phyloP scores from a whole-genome alignment of 306 rosid species.

The Sophora flavescens region DNA sequence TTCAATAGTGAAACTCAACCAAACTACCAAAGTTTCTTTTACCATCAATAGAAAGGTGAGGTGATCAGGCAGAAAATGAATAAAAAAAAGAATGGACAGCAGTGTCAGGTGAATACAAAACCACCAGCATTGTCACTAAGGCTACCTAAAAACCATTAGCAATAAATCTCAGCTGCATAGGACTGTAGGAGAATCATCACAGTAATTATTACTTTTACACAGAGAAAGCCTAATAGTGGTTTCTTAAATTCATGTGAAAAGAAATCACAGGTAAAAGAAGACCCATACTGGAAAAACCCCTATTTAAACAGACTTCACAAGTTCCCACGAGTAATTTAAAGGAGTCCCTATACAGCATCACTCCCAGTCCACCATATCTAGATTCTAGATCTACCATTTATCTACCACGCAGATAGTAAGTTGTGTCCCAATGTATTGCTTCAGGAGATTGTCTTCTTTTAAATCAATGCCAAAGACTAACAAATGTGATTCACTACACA shows the following conservation, averaged over 20 bases:
- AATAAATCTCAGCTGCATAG: too few species aligned
- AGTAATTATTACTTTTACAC: too few species aligned
- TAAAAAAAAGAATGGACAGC: neutral
- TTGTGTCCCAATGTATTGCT: conserved; percentile 1
- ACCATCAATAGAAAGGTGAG: conserved; percentile 18
- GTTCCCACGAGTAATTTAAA: neutral
- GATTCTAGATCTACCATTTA: conserved; percentile 18
- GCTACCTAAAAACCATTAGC: too few species aligned
- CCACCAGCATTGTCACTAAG: too few species aligned
- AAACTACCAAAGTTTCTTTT: conserved; percentile 19
- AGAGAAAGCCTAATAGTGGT: too few species aligned
- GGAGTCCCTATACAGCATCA: neutral
- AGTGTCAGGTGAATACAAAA: neutral
- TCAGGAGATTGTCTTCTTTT: neutral
- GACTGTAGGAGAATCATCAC: too few species aligned
- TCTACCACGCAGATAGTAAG: neutral
- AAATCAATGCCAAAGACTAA: neutral
- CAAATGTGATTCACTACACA: neutral
- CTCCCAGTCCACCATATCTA: neutral
- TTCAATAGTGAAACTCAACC: conserved; percentile 2
- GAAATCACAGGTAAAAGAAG: neutral
- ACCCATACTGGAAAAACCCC: neutral
- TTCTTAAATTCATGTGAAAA: neutral
- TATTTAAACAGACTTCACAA: neutral
- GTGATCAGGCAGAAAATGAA: neutral